Base-by-base conservation (phyloP, 1,284 basidiomycete genomes). In the Ustilago hordei region DNA sequence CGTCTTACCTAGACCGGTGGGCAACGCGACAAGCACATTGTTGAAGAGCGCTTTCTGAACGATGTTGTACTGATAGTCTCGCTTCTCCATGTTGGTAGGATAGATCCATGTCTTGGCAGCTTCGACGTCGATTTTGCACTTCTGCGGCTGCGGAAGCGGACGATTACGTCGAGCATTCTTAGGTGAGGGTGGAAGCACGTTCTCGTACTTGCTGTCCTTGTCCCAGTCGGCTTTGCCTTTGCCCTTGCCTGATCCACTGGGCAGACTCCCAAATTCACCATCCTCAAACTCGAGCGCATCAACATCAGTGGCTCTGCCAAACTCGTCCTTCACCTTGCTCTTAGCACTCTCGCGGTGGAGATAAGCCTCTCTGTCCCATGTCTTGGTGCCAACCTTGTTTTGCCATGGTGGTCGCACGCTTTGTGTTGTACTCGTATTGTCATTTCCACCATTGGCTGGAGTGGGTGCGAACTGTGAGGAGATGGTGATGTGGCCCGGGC, bases 1-100 rank as follows among this genome's bases (percentile, higher is more conserved):
- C 0, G 97, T 99, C 88, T 99, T 99, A 23, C 97, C 97, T 7
- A 99, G 88, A 68, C 97, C 97, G 0, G 97, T 99, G 0, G 97
- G 97, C 12, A 99, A 88, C 0, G 95, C 93, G 28, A 98, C 95
- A 4, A 99, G 90, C 3, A 94, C 94, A 83, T 99, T 99, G 57
- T 98, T 93, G 68, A 93, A 95, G 35, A 99, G 89, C 81, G 92
- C 93, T 39, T 91, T 90, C 79, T 90, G 91, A 60, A 95, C 92
- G 71, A 99, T 98, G 78, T 98, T 97, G 86, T 90, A 96, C 82
- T 99, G 97, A 84, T 99, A 99, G 80, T 94, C 92, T 71, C 97
- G 91, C 81, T 93, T 94, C 1, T 92, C 91, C 56, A 90, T 90
- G 85, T 99, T 98, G 8, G 93, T 90, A 0, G 97, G 97, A 86